Base-by-base conservation (phyloP, 2,329 filamentous ascomycete species). In the Fusarium nelsonii region DNA sequence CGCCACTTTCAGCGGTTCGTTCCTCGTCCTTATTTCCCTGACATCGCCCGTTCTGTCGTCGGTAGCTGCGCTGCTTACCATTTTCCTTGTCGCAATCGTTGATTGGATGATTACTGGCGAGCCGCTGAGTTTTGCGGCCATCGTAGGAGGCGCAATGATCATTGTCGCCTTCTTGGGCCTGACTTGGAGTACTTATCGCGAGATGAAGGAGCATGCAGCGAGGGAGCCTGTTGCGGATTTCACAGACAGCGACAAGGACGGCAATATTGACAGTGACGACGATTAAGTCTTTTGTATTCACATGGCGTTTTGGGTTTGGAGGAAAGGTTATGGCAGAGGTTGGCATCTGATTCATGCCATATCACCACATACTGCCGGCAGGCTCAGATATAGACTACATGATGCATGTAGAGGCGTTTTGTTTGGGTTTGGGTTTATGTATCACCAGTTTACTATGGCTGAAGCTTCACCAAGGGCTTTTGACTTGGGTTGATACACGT, bases 31-130 rank as follows among this genome's bases (percentile, higher is more conserved):
- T 54, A 98, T 99, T 75, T 94, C 91, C 16, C 85, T 99, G 30
- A 99, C 96, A 0, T 95, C 91, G 18, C 96, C 96, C 1, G 96
- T 99, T 4, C 84, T 99, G 6, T 95, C 91, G 60, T 97, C 92
- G 18, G 96, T 99, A 12, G 96, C 96, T 1, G 93, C 95, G 4
- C 87, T 99, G 32, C 84, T 99, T 46, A 99, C 96, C 23, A 99
- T 99, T 71, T 98, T 99, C 84, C 88, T 98, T 64, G 96, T 99
- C 8, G 96, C 95, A 1, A 83, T 98, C 32, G 92, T 92, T 57
- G 96, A 99, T 80, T 97, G 96, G 89, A 77, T 94, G 58, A 84
- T 94, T 43, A 97, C 93, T 0, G 93, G 95, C 50, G 85, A 91
- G 72, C 88, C 91, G 0, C 83, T 97, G 20, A 92, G 90, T 52